Evolutionary conservation across 2,329 filamentous ascomycete genomes (phyloP).

Genomic region (Aspergillus japonicus): DNA sequence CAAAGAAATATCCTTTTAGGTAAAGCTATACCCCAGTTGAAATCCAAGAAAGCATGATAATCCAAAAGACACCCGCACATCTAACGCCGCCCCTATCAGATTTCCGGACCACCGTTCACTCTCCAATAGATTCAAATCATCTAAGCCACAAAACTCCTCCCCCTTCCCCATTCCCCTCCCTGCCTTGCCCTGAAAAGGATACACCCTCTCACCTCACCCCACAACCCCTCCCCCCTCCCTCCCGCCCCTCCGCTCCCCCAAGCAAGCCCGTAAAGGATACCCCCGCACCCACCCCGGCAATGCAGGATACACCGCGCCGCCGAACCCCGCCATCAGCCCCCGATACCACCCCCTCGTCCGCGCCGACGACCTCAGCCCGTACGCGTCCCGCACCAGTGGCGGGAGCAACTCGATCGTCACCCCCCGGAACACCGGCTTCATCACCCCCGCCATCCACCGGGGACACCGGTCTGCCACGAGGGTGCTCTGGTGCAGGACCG

Average conservation of each 20-base stretch:
- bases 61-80: no score
- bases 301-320: slow-evolving; percentile 33
- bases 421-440: slow-evolving; percentile 33
- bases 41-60: no score
- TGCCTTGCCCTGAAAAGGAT: background rate
- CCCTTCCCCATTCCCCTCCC: background rate
- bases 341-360: slow-evolving; percentile 30
- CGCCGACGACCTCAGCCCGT: slow-evolving; percentile 32
- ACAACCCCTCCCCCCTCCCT: slow-evolving; percentile 6
- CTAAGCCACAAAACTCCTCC: background rate
- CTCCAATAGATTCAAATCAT: no score
- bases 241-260: slow-evolving; percentile 27
- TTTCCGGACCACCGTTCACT: no score
- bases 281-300: slow-evolving; percentile 30
- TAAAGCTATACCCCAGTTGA: no score
- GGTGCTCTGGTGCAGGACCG: slow-evolving; percentile 25
- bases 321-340: slow-evolving; percentile 31
- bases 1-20: no score
- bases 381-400: slow-evolving; percentile 33
- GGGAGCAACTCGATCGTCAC: slow-evolving; percentile 37
- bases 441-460: slow-evolving; percentile 21
- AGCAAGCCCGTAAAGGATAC: slow-evolving; percentile 33
- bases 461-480: slow-evolving; percentile 23
- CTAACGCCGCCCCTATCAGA: no score
- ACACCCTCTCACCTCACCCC: background rate